phyloP scores from a whole-genome alignment of 192 early-diverging fungal species.

The Backusella mclennaniae region DNA sequence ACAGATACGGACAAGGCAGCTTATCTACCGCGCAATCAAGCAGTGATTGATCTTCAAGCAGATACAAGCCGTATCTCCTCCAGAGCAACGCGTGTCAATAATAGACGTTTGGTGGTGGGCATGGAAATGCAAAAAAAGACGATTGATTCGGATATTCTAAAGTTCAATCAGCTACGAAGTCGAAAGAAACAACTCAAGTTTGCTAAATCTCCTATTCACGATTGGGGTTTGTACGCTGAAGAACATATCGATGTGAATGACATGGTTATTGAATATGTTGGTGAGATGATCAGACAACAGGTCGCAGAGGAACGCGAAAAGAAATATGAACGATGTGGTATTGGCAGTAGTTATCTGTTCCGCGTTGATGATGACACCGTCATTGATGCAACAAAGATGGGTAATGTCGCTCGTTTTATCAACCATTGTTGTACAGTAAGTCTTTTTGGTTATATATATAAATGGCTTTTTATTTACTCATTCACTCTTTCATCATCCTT shows the following conservation, averaged over 20 bases:
- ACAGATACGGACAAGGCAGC: conserved; percentile 58
- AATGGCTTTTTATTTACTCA: background rate
- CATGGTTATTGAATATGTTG: conserved; percentile 98
- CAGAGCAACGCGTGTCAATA: conserved; percentile 65
- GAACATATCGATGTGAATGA: conserved; percentile 88
- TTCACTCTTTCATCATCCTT: background rate
- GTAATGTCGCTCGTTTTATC: conserved; percentile 96
- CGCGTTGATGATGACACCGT: conserved; percentile 92
- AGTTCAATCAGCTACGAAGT: conserved; percentile 88
- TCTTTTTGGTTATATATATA: background rate
- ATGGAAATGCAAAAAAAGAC: conserved; percentile 48
- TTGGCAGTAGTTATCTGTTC: conserved; percentile 95
- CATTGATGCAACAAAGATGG: conserved; percentile 95
- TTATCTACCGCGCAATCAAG: conserved; percentile 49
- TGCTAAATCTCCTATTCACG: conserved; percentile 90
- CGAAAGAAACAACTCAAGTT: conserved; percentile 90
- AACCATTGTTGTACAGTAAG: conserved; percentile 95
- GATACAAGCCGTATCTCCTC: conserved; percentile 25
- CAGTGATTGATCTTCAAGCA: conserved; percentile 31
- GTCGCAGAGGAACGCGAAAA: conserved; percentile 95
- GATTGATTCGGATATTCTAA: conserved; percentile 65
- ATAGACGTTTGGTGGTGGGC: conserved; percentile 55
- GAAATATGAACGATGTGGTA: conserved; percentile 90
- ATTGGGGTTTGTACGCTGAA: conserved; percentile 96
- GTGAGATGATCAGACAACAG: conserved; percentile 89